Conservation (phyloP, 1,139 yeast species). For the Taiozyma sp. region DNA sequence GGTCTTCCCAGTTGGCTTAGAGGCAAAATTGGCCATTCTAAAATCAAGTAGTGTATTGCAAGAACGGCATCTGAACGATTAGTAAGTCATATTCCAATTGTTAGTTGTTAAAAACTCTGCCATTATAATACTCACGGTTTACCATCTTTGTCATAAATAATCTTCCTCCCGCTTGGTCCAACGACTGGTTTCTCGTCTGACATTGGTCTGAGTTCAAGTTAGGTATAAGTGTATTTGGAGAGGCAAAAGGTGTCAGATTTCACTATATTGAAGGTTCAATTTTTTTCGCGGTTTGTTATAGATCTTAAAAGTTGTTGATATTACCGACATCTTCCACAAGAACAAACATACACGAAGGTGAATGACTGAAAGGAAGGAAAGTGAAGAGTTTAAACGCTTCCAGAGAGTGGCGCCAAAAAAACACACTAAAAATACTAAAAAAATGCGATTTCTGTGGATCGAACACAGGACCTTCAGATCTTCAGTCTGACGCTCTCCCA, state of each 20-base stretch:
- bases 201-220: background rate
- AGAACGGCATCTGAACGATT: constrained; percentile 61
- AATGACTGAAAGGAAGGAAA: too few species aligned
- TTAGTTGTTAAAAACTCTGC: background rate
- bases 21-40: constrained; percentile 48
- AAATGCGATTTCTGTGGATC: constrained; percentile 76
- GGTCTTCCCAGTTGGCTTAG: constrained; percentile 13
- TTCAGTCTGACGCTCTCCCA: constrained; percentile 91
- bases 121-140: constrained; percentile 61
- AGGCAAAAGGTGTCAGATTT: background rate
- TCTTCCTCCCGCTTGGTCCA: constrained; percentile 63
- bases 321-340: too few species aligned
- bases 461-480: constrained; percentile 89
- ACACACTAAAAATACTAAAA: background rate
- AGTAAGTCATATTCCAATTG: constrained; percentile 1
- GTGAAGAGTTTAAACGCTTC: too few species aligned
- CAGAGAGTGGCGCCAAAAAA: background rate
- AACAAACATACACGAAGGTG: too few species aligned
- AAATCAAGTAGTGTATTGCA: constrained; percentile 80
- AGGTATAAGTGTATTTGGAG: background rate
- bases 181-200: constrained; percentile 31
- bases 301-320: too few species aligned
- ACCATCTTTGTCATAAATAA: constrained; percentile 81
- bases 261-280: too few species aligned
- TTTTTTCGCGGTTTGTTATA: too few species aligned